phyloP scores from a whole-genome alignment of 768 basidiomycete species.

The Lepiota brunneoincarnata region DNA sequence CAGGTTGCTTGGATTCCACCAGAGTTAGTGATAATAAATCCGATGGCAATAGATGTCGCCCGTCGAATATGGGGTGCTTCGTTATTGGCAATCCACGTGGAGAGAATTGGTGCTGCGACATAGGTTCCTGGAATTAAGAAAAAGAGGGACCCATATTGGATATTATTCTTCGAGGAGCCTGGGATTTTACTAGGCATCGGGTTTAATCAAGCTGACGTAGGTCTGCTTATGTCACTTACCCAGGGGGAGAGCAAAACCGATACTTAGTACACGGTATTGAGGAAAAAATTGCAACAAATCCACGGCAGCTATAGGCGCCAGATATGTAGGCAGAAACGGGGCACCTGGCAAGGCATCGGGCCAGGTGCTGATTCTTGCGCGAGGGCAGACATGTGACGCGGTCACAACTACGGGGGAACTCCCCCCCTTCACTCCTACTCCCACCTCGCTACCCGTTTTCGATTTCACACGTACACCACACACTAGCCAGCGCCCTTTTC shows the following conservation, averaged over 20 bases:
- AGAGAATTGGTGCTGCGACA: slow-evolving; percentile 46
- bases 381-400: no score
- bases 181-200: background rate
- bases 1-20: slow-evolving; percentile 63
- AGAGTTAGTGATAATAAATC: slow-evolving; percentile 54
- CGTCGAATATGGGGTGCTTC: slow-evolving; percentile 52
- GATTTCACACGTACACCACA: no score
- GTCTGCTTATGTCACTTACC: slow-evolving; percentile 27
- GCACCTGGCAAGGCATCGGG: no score
- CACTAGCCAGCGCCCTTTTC: no score
- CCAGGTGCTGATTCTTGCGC: no score
- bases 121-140: slow-evolving; percentile 52
- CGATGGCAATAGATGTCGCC: slow-evolving; percentile 56
- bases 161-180: slow-evolving; percentile 34
- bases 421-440: no score
- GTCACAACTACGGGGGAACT: no score
- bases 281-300: slow-evolving; percentile 41
- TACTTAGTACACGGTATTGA: slow-evolving; percentile 37
- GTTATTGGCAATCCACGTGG: slow-evolving; percentile 65
- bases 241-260: slow-evolving; percentile 57
- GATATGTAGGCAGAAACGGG: slow-evolving; percentile 46
- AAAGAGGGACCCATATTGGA: slow-evolving; percentile 57
- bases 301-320: slow-evolving; percentile 53
- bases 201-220: background rate
- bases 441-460: no score